Evolutionary conservation across 371 early-diverging fungal genomes (phyloP).

Genomic region (Cokeromyces recurvatus): DNA sequence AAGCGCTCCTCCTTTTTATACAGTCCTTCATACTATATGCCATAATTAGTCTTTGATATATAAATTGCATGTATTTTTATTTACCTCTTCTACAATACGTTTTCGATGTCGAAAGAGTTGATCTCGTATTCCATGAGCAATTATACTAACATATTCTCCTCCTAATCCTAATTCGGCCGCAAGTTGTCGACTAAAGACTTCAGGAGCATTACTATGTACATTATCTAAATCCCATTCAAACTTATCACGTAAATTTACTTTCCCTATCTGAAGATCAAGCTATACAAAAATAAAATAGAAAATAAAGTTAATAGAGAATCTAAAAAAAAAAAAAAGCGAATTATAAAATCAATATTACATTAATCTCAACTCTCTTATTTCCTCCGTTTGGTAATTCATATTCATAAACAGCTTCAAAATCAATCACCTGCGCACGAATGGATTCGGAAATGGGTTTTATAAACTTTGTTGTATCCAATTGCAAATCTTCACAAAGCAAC

Average conservation of each 20-base stretch:
- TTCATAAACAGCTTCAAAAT: slow-evolving; percentile 37
- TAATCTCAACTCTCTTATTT: slow-evolving; percentile 27
- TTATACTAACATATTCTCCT: slow-evolving; percentile 80
- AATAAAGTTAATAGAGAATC: no score
- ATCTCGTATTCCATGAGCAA: slow-evolving; percentile 83
- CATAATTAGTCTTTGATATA: background rate
- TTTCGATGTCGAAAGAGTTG: slow-evolving; percentile 69
- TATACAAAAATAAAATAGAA: slow-evolving; percentile 19
- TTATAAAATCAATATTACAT: slow-evolving; percentile 14
- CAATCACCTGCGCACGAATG: slow-evolving; percentile 54
- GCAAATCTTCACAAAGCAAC: slow-evolving; percentile 80
- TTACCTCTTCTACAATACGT: slow-evolving; percentile 50
- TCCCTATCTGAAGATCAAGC: slow-evolving; percentile 85
- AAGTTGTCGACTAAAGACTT: slow-evolving; percentile 77
- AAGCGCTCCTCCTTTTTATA: slow-evolving; percentile 38
- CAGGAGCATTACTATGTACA: slow-evolving; percentile 60
- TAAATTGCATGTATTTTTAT: background rate
- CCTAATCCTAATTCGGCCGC: slow-evolving; percentile 83
- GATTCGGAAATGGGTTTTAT: slow-evolving; percentile 69
- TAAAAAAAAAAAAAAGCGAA: background rate
- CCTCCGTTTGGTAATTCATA: slow-evolving; percentile 23
- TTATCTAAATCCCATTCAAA: slow-evolving; percentile 85
- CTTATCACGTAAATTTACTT: slow-evolving; percentile 72
- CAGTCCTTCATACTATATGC: slow-evolving; percentile 19
- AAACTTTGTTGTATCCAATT: slow-evolving; percentile 49